Evolutionary conservation across 208 protist species (phyloP), one percentile per base, ranked within the genome.

Genomic region (Acanthamoeba divionensis): DNA sequence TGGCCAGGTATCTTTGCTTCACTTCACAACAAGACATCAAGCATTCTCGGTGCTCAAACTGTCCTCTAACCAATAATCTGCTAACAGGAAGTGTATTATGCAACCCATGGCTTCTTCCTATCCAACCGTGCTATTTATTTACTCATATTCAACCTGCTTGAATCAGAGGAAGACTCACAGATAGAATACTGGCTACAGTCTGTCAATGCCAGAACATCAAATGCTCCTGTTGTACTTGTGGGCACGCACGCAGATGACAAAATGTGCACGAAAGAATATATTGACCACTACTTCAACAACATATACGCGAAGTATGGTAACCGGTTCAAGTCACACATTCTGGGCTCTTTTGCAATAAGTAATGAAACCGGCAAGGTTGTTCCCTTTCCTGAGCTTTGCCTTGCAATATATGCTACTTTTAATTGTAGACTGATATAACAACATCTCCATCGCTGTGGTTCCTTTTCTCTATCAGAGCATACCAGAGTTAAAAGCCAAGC

Each of bases 171-270:
- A 45, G 44, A 66, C 24, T 55, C 52, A 3, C 80, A 88, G 41
- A 69, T 88, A n/a, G 80, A 88, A 47, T 88, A 88, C 80, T 88
- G 80, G 80, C 57, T 88, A 45, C 80, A 88, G 60, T 88, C 80
- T 6, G 57, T 88, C 18, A 45, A 31, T 6, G 55, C 80, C 12
- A 57, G n/a, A 57, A 15, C 47, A 71, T 54, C 66, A 31, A 88
- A 88, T 24, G 57, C 80, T 1, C 52, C 60, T 15, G 57, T 88
- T 6, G 71, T 88, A 18, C 80, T 88, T 18, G 80, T 88, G 60
- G 80, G 80, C n/a, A 88, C 80, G 41, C 80, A 88, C 80, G 80
- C 60, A 24, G 80, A 88, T 18, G 80, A 88, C 41, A 67, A 71
- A 41, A 45, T 45, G 4, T 88, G 80, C 80, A 69, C 80, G 9